Base-by-base conservation (phyloP, 140 eudicot genomes). In the Artemisia princeps region DNA sequence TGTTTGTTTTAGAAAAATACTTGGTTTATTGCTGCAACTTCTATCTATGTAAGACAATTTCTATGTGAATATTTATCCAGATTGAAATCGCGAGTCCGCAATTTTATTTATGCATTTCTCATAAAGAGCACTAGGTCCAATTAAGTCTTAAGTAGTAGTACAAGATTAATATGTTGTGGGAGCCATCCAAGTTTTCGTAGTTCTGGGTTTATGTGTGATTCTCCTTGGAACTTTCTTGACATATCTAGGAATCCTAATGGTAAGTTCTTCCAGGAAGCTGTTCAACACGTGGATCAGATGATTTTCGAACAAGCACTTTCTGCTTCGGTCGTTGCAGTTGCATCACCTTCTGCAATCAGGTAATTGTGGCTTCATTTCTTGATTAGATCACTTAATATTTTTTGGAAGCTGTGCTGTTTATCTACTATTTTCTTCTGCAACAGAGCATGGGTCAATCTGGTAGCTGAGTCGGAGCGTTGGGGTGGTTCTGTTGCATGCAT, bases 331-430 rank as follows among this genome's bases (percentile, higher is more conserved):
- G 77, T 90, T 69, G 87, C 95, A 62, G 90, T 87, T 37, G 97
- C 95, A 14, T 90, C 97, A 15, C 95, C 97, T 78, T 90, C 97
- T 69, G 90, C 97, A 71, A 16, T 87, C 57, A 80, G 97, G 95
- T 90, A 83, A 37, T 37, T 37, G 45, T 24, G 48, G 69, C 30
- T 53, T 60, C 22, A 10, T 60, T 64, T 62, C 44, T 6, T 52
- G 37, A 42, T 66, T 19, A 65, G 30, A 56, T 72, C 16, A 23
- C 15, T 69, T 57, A 44, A n/a, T 57, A n/a, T 17, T 55, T 69
- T 55, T 37, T 37, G 9, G 10, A 37, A 33, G 42, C 42, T 33
- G 42, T 33, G 42, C 42, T 37, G 44, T 37, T 37, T 37, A 37
- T 37, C 44, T 37, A 37, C 44, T 10, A 20, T 64, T n/a, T 14